phyloP scores from a whole-genome alignment of 108 stramenopile genomes.

The Cyclotella atomus region DNA sequence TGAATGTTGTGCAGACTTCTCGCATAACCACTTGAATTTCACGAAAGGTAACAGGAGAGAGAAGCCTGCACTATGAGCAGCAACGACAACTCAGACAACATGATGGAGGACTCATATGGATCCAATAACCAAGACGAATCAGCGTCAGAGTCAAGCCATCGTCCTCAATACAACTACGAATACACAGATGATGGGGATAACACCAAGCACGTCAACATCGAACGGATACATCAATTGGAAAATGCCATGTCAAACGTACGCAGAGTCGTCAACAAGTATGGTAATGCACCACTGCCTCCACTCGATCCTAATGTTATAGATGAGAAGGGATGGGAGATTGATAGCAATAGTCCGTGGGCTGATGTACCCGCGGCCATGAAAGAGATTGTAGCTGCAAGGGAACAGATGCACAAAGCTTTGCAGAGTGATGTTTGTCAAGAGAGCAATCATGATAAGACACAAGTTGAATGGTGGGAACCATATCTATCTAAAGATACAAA shows the following conservation, averaged over 20 bases:
- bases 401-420: conserved; percentile 21
- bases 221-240: conserved; percentile 10
- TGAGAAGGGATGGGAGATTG: conserved; percentile 19
- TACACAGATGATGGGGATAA: not conserved
- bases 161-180: not conserved
- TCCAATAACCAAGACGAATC: too few relatives aligned
- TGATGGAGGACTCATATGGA: too few relatives aligned
- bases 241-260: conserved; percentile 16
- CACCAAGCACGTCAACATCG: not conserved
- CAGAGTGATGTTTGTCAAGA: not conserved
- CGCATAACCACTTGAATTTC: too few relatives aligned
- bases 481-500: not conserved
- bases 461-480: conserved; percentile 3
- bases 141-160: too few relatives aligned
- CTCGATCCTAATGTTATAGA: conserved; percentile 13
- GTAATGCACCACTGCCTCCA: conserved; percentile 19
- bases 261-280: conserved; percentile 31
- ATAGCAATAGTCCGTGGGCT: conserved; percentile 26
- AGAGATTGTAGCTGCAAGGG: conserved; percentile 31
- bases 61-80: too few relatives aligned
- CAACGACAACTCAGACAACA: too few relatives aligned
- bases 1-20: too few relatives aligned
- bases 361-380: conserved; percentile 19
- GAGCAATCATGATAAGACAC: not conserved
- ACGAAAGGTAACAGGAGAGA: too few relatives aligned